phyloP scores from a whole-genome alignment of 73 alveolate species.

The Blepharisma japonicum region DNA sequence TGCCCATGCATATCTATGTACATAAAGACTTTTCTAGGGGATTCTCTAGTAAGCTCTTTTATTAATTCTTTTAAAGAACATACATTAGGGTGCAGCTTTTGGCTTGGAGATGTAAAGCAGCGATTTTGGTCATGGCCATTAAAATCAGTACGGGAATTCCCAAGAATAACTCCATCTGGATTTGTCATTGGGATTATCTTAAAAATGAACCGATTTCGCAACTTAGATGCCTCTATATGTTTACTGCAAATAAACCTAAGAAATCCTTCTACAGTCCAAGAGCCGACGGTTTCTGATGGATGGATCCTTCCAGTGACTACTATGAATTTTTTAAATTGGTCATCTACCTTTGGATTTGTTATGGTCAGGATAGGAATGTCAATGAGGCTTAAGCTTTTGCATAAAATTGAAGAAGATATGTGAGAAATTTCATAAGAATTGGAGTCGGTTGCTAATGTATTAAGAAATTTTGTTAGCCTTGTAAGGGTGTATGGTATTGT shows the following conservation, averaged over 20 bases:
- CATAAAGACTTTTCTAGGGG: conserved; percentile 45
- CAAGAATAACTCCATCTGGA: conserved; percentile 98
- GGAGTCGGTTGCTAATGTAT: background rate
- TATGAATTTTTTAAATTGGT: conserved; percentile 35
- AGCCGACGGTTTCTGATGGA: conserved; percentile 69
- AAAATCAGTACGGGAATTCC: conserved; percentile 87
- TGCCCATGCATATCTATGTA: conserved; percentile 98
- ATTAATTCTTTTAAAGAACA: conserved; percentile 71
- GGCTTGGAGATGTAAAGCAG: conserved; percentile 89
- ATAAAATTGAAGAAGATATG: conserved; percentile 29
- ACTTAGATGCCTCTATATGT: conserved; percentile 54
- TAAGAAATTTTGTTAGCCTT: conserved; percentile 34
- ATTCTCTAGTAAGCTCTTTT: conserved; percentile 50
- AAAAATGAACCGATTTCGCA: conserved; percentile 76
- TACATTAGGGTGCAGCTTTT: conserved; percentile 85
- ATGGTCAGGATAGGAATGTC: conserved; percentile 72
- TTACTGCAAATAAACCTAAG: conserved; percentile 5
- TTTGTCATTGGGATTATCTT: conserved; percentile 96
- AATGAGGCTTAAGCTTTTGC: conserved; percentile 69
- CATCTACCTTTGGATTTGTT: conserved; percentile 52
- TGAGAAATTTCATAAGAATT: conserved; percentile 31
- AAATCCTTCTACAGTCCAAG: conserved; percentile 51
- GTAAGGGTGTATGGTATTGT: conserved; percentile 91
- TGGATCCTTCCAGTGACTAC: conserved; percentile 52
- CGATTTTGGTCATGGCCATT: conserved; percentile 97